Conservation (phyloP, 1,139 yeast genomes). For the Suhomyces terraborum region DNA sequence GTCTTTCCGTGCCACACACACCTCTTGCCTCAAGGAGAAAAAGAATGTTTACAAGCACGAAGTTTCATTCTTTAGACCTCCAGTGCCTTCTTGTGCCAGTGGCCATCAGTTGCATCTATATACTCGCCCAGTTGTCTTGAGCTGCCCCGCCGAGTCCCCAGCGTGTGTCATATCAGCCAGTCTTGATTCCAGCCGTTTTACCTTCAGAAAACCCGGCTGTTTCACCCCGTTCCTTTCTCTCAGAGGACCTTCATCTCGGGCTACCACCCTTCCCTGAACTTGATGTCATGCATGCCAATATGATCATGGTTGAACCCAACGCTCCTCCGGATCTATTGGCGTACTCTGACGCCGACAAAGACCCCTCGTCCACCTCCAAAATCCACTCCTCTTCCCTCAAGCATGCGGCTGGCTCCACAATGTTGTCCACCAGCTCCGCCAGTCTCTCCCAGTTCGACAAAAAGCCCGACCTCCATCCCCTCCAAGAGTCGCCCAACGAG, state of each 20-base stretch:
- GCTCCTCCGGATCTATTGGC: conserved; percentile 8
- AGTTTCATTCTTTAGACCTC: conserved; percentile 1
- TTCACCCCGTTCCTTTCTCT: neutral
- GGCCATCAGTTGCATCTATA: neutral
- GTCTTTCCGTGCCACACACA: conserved; percentile 8
- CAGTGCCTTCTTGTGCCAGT: neutral
- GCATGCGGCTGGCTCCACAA: conserved; percentile 1
- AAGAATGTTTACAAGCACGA: conserved; percentile 8
- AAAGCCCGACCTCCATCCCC: neutral
- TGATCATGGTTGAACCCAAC: conserved; percentile 13
- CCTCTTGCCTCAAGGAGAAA: conserved; percentile 9
- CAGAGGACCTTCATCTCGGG: too few species aligned
- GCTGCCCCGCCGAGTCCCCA: too few species aligned
- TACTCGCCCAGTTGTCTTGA: too few species aligned
- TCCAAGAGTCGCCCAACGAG: conserved; percentile 1
- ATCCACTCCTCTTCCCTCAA: neutral
- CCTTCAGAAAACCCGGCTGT: neutral
- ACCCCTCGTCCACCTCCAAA: conserved; percentile 6
- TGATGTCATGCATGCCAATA: conserved; percentile 2
- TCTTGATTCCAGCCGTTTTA: neutral
- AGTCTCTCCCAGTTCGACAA: conserved; percentile 2
- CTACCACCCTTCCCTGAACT: neutral
- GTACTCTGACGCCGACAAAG: conserved; percentile 2
- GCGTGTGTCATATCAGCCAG: neutral
- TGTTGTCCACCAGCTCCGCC: conserved; percentile 5